Base-by-base conservation (phyloP, 495 filamentous ascomycete genomes). In the Annulohypoxylon bovei region DNA sequence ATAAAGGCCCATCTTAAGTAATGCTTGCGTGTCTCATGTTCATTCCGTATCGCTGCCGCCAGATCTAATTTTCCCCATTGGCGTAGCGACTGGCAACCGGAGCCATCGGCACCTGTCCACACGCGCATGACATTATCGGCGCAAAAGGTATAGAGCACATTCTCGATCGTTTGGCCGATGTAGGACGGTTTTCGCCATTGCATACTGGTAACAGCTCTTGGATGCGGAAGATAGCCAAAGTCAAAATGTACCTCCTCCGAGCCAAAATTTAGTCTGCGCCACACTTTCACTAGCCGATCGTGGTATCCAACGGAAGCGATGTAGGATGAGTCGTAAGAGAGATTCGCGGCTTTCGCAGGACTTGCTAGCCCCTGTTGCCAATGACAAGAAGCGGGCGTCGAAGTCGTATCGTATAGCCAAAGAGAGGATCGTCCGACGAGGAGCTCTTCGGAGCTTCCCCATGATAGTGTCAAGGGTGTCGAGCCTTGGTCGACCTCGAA, bases 81-180 rank as follows among this genome's bases (percentile, higher is more conserved):
- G 49, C 91, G 88, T 62, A 98, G 78, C 0, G 90, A 85, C 49
- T 91, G 87, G 28, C 89, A 80, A 6, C 89, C 88, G 74, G 95
- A 89, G 44, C 88, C 84, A 65, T 97, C 93, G 11, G 88, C 89
- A 35, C 89, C 85, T 2, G 91, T 88, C 94, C 94, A 99, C 49
- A 98, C 84, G 62, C 95, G 86, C 55, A 98, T 78, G 56, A 91
- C 86, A 44, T 90, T 89, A 74, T 98, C 96, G n/a, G 86, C 87
- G 74, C 93, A 96, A 62, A 95, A 88, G 0, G 96, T 97, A 75
- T 95, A 98, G n/a, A 99, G 84, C 2, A 96, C 91, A 79, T 96
- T 94, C 39, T 95, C 93, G 40, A 91, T 87, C 5, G 88, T 90
- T 74, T 97, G 92, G 25, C 93, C 93, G 32, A 86, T 82, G 74